Evolutionary conservation across 2,329 filamentous ascomycete genomes (phyloP), one percentile per base, ranked within the genome.

Genomic region (Aspergillus fijiensis): DNA sequence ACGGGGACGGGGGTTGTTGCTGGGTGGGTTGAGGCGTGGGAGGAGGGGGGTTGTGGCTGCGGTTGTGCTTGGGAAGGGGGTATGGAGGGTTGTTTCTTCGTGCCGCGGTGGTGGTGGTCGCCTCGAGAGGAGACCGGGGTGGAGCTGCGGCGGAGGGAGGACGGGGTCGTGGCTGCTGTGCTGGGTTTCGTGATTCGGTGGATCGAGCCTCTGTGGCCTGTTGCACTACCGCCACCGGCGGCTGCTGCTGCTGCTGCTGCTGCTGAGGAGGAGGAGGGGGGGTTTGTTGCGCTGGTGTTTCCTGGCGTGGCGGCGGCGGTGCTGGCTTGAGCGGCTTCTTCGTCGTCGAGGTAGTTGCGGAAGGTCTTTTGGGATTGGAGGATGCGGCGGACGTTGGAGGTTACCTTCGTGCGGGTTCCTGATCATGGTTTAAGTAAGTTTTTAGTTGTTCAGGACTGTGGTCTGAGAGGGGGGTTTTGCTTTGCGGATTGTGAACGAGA

Each of bases 291-390:
- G 21, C 58, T 50, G 21, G 58, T 52, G 14, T 62, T 50, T 25
- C 61, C 64, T 39, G 72, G 66, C 16, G 72, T 35, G 31, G 31
- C 7, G 31, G 31, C 31, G 31, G 31, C 7, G 31, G 31, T 68
- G 10, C 7, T 29, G 27, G 27, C 27, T 29, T 77, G 68, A 1
- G 75, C 73, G 4, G 80, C 80, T 65, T 82, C 80, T 67, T 82
- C 80, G 59, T 82, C 80, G 54, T 81, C 80, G n/a, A 82, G 72
- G 63, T 82, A 78, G 60, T 82, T 81, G 50, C 76, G 74, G 65
- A 82, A 82, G 0, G 78, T 80, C 67, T 81, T 80, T 59, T 80
- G 79, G 21, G 79, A 81, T 57, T 76, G 75, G 9, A 82, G 68
- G 49, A 82, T 81, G 39, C 80, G 74, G 45, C 79, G 74, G 27